These are phyloP conservation scores for Candida takata DNA, from an alignment of 805 yeast species.

Conservation along the genomic window DNA sequence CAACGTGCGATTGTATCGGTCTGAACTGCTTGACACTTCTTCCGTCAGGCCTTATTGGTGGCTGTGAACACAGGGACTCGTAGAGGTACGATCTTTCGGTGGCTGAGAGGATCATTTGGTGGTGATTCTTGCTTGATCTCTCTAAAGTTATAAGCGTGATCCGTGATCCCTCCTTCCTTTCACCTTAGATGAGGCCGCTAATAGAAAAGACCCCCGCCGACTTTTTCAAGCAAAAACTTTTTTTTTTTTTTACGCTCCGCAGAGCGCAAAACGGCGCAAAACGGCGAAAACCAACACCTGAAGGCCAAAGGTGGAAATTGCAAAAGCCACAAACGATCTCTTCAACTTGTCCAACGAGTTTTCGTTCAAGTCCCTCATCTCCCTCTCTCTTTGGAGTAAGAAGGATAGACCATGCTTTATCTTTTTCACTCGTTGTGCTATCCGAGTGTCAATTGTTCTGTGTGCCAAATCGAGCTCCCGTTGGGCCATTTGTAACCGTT, in stretches of 20 bases:
- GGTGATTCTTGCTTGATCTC: not conserved
- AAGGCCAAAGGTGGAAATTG: constrained; percentile 8
- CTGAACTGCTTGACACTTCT: constrained; percentile 68
- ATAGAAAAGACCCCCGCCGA: too few species aligned
- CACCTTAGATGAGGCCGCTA: too few species aligned
- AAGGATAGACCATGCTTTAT: not conserved
- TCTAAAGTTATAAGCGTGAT: not conserved
- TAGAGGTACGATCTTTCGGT: constrained; percentile 72
- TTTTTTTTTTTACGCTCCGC: not conserved
- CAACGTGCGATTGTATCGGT: constrained; percentile 77
- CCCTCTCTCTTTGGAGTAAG: constrained; percentile 11
- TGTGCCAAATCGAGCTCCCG: not conserved
- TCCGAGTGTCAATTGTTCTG: too few species aligned
- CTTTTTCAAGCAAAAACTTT: too few species aligned
- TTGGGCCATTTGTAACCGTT: not conserved
- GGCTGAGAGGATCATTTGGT: constrained; percentile 57
- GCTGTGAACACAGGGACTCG: constrained; percentile 54
- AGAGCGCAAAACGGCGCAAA: constrained; percentile 5
- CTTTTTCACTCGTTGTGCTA: too few species aligned
- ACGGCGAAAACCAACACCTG: constrained; percentile 7
- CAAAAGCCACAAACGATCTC: constrained; percentile 7
- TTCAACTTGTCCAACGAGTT: constrained; percentile 7
- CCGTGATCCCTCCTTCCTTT: not conserved
- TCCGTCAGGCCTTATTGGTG: constrained; percentile 82
- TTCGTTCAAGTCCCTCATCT: constrained; percentile 19